Evolutionary conservation across 345 rosid genomes (phyloP).

Genomic region (Brassica incana): DNA sequence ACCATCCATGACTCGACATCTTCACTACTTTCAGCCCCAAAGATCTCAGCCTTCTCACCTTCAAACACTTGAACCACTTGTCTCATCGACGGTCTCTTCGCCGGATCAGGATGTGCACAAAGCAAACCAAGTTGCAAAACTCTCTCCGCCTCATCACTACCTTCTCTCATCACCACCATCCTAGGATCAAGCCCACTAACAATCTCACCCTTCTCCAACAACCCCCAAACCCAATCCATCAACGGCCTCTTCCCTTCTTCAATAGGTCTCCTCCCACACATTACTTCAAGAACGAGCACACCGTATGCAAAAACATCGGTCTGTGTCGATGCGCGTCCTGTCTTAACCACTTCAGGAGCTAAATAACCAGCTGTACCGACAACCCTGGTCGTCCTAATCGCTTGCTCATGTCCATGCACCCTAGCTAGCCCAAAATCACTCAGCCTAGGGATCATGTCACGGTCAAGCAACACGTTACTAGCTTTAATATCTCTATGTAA

Average conservation of each 20-base stretch:
- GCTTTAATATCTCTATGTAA: constrained; percentile 82
- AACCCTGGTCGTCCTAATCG: constrained; percentile 60
- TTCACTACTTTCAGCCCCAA: constrained; percentile 31
- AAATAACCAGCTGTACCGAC: constrained; percentile 78
- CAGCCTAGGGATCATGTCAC: constrained; percentile 66
- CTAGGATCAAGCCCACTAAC: constrained; percentile 33
- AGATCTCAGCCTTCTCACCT: constrained; percentile 34
- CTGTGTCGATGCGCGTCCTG: constrained; percentile 49
- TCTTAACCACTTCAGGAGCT: constrained; percentile 66
- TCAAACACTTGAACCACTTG: constrained; percentile 49
- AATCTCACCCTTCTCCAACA: constrained; percentile 41
- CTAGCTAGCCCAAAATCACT: constrained; percentile 82
- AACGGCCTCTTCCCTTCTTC: constrained; percentile 53
- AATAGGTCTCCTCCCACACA: constrained; percentile 52
- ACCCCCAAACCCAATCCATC: constrained; percentile 42
- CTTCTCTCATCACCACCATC: constrained; percentile 30
- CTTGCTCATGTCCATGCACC: constrained; percentile 62
- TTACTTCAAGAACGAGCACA: constrained; percentile 49
- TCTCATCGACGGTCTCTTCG: constrained; percentile 50
- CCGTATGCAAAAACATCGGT: constrained; percentile 54
- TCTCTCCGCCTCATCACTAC: constrained; percentile 37
- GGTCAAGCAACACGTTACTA: constrained; percentile 74
- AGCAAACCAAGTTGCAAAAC: constrained; percentile 49
- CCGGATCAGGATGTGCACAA: constrained; percentile 47
- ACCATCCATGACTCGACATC: constrained; percentile 38